phyloP scores from a whole-genome alignment of 768 basidiomycete genomes.

The Pholiota conissans region DNA sequence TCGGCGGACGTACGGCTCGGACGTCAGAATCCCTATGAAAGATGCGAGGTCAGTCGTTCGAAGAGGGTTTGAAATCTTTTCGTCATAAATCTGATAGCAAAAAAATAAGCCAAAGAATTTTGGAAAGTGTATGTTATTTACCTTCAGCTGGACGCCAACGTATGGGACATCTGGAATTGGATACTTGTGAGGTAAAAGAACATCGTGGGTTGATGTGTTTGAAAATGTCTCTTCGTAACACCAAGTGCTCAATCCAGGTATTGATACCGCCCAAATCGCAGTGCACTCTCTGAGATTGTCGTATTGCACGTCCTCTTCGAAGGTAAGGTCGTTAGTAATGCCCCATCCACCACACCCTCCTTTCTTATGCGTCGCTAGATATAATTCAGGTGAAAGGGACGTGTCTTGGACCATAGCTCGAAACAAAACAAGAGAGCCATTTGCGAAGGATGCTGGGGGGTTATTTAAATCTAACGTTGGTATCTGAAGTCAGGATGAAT shows the following conservation, averaged over 20 bases:
- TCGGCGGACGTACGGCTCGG: conserved; percentile 68
- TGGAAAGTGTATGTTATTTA: conserved; percentile 21
- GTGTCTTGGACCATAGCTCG: conserved; percentile 84
- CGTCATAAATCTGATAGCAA: conserved; percentile 56
- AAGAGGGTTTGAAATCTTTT: conserved; percentile 38
- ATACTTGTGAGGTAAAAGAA: conserved; percentile 56
- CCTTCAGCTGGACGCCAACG: conserved; percentile 76
- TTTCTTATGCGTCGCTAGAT: conserved; percentile 48
- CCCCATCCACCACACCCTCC: conserved; percentile 77
- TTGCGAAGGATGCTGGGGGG: conserved; percentile 49
- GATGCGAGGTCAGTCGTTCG: conserved; percentile 63
- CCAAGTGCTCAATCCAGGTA: conserved; percentile 73
- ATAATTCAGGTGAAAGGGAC: conserved; percentile 70
- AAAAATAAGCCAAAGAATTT: neutral
- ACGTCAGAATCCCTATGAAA: conserved; percentile 73
- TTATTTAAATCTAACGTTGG: conserved; percentile 47
- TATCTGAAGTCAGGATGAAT: conserved; percentile 43
- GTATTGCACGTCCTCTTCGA: conserved; percentile 37
- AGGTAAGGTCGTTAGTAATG: conserved; percentile 36
- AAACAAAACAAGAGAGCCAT: conserved; percentile 68
- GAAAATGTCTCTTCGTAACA: conserved; percentile 26
- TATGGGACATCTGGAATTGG: conserved; percentile 55
- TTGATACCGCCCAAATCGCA: conserved; percentile 70
- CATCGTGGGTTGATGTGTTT: conserved; percentile 7
- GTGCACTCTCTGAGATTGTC: conserved; percentile 59